Conservation (phyloP, 805 yeast genomes). For the Wickerhamomyces chambardii region DNA sequence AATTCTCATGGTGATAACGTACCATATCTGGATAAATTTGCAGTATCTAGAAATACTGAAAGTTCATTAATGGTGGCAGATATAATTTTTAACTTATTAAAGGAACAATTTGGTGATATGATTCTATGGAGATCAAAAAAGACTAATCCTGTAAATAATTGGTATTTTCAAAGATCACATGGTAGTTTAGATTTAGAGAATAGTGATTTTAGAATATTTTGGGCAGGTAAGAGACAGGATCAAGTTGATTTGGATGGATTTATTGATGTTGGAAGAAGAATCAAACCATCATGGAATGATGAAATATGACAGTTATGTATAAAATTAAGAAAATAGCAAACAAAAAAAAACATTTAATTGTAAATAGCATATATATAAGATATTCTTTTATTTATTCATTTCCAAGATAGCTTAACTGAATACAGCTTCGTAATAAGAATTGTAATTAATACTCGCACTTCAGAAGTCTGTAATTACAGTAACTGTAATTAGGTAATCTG, state of each 20-base stretch:
- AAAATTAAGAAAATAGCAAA: too few relatives aligned
- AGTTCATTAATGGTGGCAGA: conserved; percentile 95
- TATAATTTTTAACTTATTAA: conserved; percentile 76
- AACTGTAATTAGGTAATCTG: too few relatives aligned
- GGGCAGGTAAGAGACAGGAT: conserved; percentile 26
- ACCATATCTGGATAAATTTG: conserved; percentile 90
- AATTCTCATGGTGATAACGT: conserved; percentile 23
- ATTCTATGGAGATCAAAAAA: conserved; percentile 86
- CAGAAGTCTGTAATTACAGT: too few relatives aligned
- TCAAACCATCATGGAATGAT: conserved; percentile 42
- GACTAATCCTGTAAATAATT: conserved; percentile 87
- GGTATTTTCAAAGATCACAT: conserved; percentile 90
- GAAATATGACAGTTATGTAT: not conserved
- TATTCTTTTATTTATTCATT: too few relatives aligned
- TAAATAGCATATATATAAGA: too few relatives aligned
- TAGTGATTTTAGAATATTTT: conserved; percentile 31
- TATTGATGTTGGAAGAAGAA: conserved; percentile 41
- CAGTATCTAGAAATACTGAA: conserved; percentile 74
- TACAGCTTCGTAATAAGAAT: too few relatives aligned
- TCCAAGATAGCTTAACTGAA: too few relatives aligned
- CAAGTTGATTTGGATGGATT: conserved; percentile 35
- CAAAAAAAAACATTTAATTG: too few relatives aligned
- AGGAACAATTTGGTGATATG: conserved; percentile 58
- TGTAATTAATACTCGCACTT: too few relatives aligned
- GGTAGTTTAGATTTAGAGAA: conserved; percentile 49